Evolutionary conservation across 164 flowering plant species (phyloP).

Genomic region (Stephania japonica): DNA sequence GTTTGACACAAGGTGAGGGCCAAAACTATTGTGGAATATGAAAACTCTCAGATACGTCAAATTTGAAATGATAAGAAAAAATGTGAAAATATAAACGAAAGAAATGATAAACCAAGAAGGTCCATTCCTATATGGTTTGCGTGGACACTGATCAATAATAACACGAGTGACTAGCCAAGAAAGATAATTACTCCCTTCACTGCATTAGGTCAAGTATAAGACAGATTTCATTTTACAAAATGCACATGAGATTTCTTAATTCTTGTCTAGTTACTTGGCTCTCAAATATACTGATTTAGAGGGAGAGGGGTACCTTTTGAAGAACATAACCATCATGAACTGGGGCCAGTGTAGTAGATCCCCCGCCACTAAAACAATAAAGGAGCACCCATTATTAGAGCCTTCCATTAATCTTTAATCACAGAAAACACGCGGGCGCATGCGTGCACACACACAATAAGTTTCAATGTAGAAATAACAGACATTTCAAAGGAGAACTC

Average conservation of each 20-base stretch:
- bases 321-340: slow-evolving; percentile 98
- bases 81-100: background rate
- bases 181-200: too few species aligned
- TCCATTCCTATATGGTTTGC: background rate
- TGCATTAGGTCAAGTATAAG: too few species aligned
- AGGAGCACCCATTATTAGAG: slow-evolving; percentile 11
- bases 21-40: too few species aligned
- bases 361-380: slow-evolving; percentile 73
- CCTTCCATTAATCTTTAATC: background rate
- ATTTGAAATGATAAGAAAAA: too few species aligned
- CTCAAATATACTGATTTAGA: background rate
- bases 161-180: too few species aligned
- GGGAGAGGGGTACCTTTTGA: slow-evolving; percentile 59
- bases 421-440: background rate
- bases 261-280: background rate
- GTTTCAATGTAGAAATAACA: background rate
- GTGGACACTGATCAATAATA: too few species aligned
- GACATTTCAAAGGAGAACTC: background rate
- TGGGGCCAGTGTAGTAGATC: slow-evolving; percentile 90
- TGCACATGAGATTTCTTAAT: background rate
- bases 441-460: background rate
- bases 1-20: too few species aligned
- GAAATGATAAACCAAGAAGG: background rate
- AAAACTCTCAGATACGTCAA: too few species aligned
- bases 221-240: background rate